Evolutionary conservation across 148 eudicot species (phyloP).

Genomic region (Beta vulgaris): DNA sequence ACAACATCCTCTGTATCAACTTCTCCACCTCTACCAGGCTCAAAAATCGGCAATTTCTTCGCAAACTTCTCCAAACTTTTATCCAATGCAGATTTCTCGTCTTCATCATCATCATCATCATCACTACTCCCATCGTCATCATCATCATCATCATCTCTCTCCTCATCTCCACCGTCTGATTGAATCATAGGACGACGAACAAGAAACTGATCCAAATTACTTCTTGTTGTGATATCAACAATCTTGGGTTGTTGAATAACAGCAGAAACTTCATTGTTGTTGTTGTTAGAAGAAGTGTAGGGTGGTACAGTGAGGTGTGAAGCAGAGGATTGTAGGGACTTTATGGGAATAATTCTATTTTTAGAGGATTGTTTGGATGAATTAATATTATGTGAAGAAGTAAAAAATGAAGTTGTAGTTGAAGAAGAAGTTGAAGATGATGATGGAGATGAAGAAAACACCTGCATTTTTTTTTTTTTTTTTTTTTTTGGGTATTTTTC

Average conservation of each 20-base stretch:
- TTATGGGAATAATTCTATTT: conserved; percentile 36
- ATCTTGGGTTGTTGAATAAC: conserved; percentile 31
- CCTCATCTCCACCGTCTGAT: conserved; percentile 28
- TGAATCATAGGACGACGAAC: conserved; percentile 70
- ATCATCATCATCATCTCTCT: background rate
- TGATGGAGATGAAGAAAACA: conserved; percentile 39
- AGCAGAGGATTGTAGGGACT: conserved; percentile 37
- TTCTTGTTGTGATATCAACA: conserved; percentile 29
- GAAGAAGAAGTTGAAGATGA: conserved; percentile 29
- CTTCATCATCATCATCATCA: conserved; percentile 13
- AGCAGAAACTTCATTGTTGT: conserved; percentile 35
- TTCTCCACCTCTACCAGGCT: conserved; percentile 57
- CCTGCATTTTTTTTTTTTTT: conserved; percentile 39
- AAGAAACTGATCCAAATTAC: conserved; percentile 52
- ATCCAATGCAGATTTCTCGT: conserved; percentile 45
- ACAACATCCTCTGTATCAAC: conserved; percentile 16
- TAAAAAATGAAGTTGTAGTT: conserved; percentile 33
- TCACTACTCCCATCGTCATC: conserved; percentile 14
- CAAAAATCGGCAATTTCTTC: conserved; percentile 74
- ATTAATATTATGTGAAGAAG: conserved; percentile 33
- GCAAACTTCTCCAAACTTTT: conserved; percentile 56
- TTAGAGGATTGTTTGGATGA: conserved; percentile 40
- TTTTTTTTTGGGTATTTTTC: background rate
- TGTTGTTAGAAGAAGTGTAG: conserved; percentile 34
- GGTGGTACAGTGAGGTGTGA: conserved; percentile 36